Conservation (phyloP, 2,329 filamentous ascomycete species). For the Sarocladiaceae sp. region DNA sequence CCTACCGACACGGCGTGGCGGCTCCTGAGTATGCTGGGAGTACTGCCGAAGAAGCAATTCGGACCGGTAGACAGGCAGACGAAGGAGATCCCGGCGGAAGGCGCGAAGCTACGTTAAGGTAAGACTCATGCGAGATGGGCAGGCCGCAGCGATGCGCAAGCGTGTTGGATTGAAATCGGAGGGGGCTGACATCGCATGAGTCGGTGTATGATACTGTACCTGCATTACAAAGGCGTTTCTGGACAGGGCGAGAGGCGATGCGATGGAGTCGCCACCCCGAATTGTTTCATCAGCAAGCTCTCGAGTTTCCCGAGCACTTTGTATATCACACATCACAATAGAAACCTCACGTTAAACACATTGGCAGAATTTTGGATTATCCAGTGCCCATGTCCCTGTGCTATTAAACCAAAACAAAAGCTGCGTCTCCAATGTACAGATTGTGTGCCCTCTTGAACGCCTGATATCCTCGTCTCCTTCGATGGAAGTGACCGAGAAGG, state of each 20-base stretch:
- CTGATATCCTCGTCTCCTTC: not conserved
- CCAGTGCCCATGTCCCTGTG: too few relatives aligned
- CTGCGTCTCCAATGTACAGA: not conserved
- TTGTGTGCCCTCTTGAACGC: not conserved
- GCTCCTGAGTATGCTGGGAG: constrained; percentile 68
- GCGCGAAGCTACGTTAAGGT: not conserved
- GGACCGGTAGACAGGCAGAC: constrained; percentile 21
- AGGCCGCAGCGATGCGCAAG: too few relatives aligned
- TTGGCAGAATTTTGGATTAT: not conserved
- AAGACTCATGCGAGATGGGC: too few relatives aligned
- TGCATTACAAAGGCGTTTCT: constrained; percentile 6
- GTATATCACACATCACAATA: not conserved
- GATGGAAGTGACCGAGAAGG: not conserved
- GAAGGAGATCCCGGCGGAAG: constrained; percentile 15
- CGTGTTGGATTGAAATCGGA: too few relatives aligned
- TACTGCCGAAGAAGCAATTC: constrained; percentile 32
- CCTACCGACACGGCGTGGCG: constrained; percentile 87
- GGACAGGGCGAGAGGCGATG: not conserved
- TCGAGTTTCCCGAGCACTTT: not conserved
- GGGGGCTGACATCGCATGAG: not conserved
- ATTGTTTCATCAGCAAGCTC: not conserved
- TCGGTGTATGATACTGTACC: constrained; percentile 20
- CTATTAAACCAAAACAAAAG: not conserved
- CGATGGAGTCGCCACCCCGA: not conserved
- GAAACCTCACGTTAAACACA: not conserved